Base-by-base conservation (phyloP, 177 flowering plant species). In the Vitis hybrid region DNA sequence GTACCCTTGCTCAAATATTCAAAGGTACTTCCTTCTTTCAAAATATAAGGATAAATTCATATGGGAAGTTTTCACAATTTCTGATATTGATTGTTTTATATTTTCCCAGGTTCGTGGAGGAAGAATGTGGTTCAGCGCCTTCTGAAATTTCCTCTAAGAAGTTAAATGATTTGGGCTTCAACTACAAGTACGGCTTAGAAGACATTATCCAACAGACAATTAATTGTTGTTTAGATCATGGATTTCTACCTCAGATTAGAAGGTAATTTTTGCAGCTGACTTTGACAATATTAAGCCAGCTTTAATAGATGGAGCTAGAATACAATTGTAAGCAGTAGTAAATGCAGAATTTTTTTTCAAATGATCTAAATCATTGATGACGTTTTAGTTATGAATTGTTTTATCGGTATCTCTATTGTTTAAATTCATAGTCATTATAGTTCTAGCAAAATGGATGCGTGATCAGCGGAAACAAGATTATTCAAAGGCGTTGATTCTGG, bases 161-260 rank as follows among this genome's bases (percentile, higher is more conserved):
- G 75, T 68, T 91, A 52, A 77, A 60, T 78, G 85, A 82, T 58
- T 70, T 89, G 83, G 94, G 92, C 6, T 91, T 88, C 40, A 68
- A 18, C 16, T 88, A 74, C 86, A 82, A 81, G 81, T 77, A 83
- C 78, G 80, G 81, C 1, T 13, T 87, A n/a, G 74, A 70, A 69
- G 91, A 87, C 18, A 79, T 86, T 27, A 74, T 89, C 21, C 76
- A 75, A 27, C 78, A 88, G 18, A 80, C 89, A 16, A 40, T 87
- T 0, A 32, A 27, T 13, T 19, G 48, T 57, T 88, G 87, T 70
- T 30, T 84, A 19, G 78, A 79, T 61, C 60, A 49, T 75, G 89
- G 90, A 18, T 84, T 82, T 71, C 77, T 91, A 56, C 77, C 83
- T 58, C 6, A 4, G 7, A 35, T 35, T 35, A 35, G 46, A 35